phyloP scores from a whole-genome alignment of 2,329 filamentous ascomycete species.

The Monosporascus sp. region DNA sequence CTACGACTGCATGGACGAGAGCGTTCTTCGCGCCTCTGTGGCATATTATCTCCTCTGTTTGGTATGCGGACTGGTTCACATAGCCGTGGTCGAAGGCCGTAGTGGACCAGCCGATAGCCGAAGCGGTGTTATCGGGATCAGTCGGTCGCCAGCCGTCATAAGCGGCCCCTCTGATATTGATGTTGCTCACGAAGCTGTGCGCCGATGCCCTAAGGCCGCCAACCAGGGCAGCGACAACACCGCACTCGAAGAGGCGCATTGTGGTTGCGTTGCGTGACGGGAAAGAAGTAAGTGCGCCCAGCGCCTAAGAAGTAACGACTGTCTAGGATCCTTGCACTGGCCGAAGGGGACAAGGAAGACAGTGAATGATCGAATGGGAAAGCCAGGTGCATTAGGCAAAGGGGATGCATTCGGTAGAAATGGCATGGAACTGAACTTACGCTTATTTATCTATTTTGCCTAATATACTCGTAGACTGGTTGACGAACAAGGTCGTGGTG shows the following conservation, averaged over 20 bases:
- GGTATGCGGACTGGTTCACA: conserved; percentile 32
- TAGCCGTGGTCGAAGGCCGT: conserved; percentile 34
- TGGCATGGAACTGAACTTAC: no score
- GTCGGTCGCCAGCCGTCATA: conserved; percentile 22
- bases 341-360: no score
- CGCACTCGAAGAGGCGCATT: conserved; percentile 2
- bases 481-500: no score
- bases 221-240: conserved; percentile 6
- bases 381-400: no score
- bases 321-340: no score
- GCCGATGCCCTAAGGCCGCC: conserved; percentile 7
- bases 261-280: background rate
- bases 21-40: conserved; percentile 28
- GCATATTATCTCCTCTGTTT: conserved; percentile 33
- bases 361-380: no score
- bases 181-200: conserved; percentile 23
- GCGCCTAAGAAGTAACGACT: no score
- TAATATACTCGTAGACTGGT: no score
- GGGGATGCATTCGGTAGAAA: no score
- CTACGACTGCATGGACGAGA: conserved; percentile 26
- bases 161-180: conserved; percentile 19
- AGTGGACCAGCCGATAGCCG: conserved; percentile 25
- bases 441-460: no score
- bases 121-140: conserved; percentile 10
- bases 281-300: no score